Base-by-base conservation (phyloP, 805 yeast genomes). In the Phaffomyces thermotolerans region DNA sequence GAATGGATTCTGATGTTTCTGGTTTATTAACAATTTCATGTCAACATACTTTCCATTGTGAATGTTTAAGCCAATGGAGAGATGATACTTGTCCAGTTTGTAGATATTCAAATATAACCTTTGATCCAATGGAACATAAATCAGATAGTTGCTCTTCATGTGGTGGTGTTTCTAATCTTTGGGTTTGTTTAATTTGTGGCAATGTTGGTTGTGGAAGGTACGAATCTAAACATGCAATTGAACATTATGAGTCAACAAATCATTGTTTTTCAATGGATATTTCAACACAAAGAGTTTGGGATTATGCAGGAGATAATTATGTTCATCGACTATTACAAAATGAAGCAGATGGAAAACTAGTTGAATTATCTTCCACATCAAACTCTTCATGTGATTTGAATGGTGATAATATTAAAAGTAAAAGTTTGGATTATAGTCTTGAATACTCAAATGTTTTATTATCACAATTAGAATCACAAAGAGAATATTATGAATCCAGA, bases 181-280 rank as follows among this genome's bases (percentile, higher is more conserved):
- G 97, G 96, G 81, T 87, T 2, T 89, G 97, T 62, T 68, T 89
- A 23, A 76, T 90, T 2, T 89, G 97, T 64, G 96, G 97, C 0
- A 81, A 84, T 57, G 69, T 88, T n/a, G 96, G 96, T 0, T 89
- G 97, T 65, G 91, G 95, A 34, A 65, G 97, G 48, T 89, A 89
- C 60, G 85, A 87, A 41, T 75, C 75, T 29, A 89, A 84, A 40
- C 97, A 89, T 66, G 95, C 96, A 0, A 77, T 87, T 41, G 77
- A 81, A 47, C 97, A 89, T 62, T 90, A 76, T 59, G 76, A 80
- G 15, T 68, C 69, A 9, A 82, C 95, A 0, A 80, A 83, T 6
- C 97, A 89, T 61, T 85, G 95, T 54, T 89, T 86, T 65, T 84
- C 96, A 0, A 88, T 89, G 95, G 96, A 89, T 56, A 68, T 86